Evolutionary conservation across 148 eudicot genomes (phyloP), one percentile per base, ranked within the genome.

Genomic region (Cornus suecica): DNA sequence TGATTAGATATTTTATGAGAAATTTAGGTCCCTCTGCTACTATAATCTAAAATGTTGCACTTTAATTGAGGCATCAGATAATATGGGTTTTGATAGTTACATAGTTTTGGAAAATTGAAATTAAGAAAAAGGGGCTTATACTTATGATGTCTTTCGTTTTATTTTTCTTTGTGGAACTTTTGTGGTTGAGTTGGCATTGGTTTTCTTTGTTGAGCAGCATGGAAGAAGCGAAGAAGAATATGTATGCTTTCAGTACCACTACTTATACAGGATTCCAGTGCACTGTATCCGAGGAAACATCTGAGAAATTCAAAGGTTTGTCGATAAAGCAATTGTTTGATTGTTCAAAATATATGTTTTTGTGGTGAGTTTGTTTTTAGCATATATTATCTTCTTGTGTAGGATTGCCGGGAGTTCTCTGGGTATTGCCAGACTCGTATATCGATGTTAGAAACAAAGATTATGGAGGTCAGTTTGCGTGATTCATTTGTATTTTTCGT

Each of bases 241-340:
- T 92, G 97, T 92, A 92, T 76, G 99, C 97, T 64, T 94, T 94
- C 76, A 92, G 99, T 83, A 94, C 99, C 54, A 92, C 99, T 28
- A 94, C 99, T n/a, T 92, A 94, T 78, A 94, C 99, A 29, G 99
- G 97, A 54, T 94, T 94, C 82, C 99, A 92, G 74, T 94, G 99
- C 83, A 91, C 97, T 29, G 97, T 92, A 54, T 93, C 91, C 4
- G 97, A 94, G 86, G 97, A 89, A 83, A 92, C 96, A 72, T 90
- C 97, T 28, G 97, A 94, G 77, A 92, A 89, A 74, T 94, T 91
- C 82, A 91, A 92, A 84, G 97, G 96, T 92, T 78, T 26, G 72
- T 68, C 20, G 45, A 22, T 2, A 2, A 37, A 14, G 15, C 28
- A 28, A 27, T 23, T 34, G 26, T 32, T 76, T 63, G 34, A 11